phyloP scores from a whole-genome alignment of 140 eudicot genomes.

The Flaveria floridana region DNA sequence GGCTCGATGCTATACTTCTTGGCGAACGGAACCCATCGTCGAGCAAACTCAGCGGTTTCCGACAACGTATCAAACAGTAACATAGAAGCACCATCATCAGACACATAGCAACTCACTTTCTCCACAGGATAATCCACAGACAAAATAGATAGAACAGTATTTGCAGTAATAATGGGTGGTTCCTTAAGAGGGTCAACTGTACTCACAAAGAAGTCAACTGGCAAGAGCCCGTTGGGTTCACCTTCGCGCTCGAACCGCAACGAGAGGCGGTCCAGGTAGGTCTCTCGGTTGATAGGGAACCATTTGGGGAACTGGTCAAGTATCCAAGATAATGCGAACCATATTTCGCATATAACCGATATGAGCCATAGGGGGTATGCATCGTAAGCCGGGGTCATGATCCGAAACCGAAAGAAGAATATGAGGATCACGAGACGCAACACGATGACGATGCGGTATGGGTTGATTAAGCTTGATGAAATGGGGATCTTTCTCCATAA shows the following conservation, averaged over 20 bases:
- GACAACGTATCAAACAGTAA: constrained; percentile 74
- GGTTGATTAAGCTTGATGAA: constrained; percentile 79
- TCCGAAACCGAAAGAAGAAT: constrained; percentile 86
- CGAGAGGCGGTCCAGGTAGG: constrained; percentile 87
- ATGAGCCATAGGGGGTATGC: constrained; percentile 90
- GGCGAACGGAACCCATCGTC: constrained; percentile 96
- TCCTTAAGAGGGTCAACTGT: constrained; percentile 94
- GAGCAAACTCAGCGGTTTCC: constrained; percentile 88
- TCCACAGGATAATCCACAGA: constrained; percentile 93
- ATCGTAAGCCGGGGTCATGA: constrained; percentile 82
- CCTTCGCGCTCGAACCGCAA: constrained; percentile 91
- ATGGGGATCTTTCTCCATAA: constrained; percentile 93
- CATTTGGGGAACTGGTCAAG: constrained; percentile 99
- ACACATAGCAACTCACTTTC: constrained; percentile 86
- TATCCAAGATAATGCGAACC: constrained; percentile 97
- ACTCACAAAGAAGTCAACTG: constrained; percentile 90
- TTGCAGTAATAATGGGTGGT: constrained; percentile 98
- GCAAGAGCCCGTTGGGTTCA: constrained; percentile 65
- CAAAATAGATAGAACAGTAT: constrained; percentile 83
- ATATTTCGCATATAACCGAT: constrained; percentile 90
- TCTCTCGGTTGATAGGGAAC: constrained; percentile 90
- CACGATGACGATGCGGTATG: constrained; percentile 81
- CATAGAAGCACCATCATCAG: constrained; percentile 99
- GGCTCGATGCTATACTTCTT: constrained; percentile 87
- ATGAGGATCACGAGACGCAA: constrained; percentile 67